Evolutionary conservation across 257 asterid species (phyloP).

Genomic region (Lycium ferocissimum): DNA sequence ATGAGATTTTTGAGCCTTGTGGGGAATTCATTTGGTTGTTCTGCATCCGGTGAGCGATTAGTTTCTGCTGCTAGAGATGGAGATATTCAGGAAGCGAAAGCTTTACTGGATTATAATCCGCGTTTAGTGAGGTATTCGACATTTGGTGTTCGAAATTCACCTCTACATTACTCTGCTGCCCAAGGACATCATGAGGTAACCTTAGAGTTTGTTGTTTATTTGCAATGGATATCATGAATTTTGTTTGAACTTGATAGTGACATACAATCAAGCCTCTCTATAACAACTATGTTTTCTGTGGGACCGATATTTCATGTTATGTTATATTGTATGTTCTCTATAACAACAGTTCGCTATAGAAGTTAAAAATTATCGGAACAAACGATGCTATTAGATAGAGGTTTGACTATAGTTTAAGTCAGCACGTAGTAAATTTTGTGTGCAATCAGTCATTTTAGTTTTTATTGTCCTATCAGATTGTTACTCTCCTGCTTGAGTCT

Average conservation of each 20-base stretch:
- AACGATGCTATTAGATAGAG: too few relatives aligned
- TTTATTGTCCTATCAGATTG: constrained; percentile 58
- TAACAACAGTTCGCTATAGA: too few relatives aligned
- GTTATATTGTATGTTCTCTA: too few relatives aligned
- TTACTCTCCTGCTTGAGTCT: constrained; percentile 73
- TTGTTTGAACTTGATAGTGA: constrained; percentile 20
- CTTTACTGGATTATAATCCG: constrained; percentile 84
- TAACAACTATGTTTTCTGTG: too few relatives aligned
- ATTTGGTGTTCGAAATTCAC: constrained; percentile 88
- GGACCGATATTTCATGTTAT: too few relatives aligned
- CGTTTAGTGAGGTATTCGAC: constrained; percentile 85
- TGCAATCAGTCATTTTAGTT: constrained; percentile 31
- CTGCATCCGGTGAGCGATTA: constrained; percentile 88
- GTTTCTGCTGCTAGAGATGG: constrained; percentile 98
- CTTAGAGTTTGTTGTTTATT: not conserved
- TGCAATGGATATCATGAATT: constrained; percentile 13
- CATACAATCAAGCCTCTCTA: too few relatives aligned
- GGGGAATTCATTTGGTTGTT: constrained; percentile 92
- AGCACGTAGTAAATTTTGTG: constrained; percentile 21
- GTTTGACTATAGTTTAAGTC: constrained; percentile 14
- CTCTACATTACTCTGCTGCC: constrained; percentile 90
- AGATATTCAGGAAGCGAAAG: constrained; percentile 93
- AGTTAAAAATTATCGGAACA: too few relatives aligned
- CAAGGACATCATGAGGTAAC: constrained; percentile 93
- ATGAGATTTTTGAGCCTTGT: constrained; percentile 79